phyloP scores from a whole-genome alignment of 2,329 filamentous ascomycete species.

The Colletotrichum gigasporum region DNA sequence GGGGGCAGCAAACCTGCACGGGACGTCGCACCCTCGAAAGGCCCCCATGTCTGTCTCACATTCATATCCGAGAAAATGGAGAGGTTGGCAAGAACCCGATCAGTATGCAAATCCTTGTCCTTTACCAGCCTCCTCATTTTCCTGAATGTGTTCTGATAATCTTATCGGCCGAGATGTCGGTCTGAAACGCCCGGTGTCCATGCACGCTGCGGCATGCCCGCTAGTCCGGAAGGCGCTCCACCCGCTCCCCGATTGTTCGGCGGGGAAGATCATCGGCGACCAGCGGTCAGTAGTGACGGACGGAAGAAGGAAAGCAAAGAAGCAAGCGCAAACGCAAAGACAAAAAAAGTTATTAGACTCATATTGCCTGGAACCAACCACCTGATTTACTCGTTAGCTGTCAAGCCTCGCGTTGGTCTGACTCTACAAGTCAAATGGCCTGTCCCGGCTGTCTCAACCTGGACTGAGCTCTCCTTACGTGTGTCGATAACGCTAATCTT shows the following conservation, averaged over 20 bases:
- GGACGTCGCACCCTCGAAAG: too few species aligned
- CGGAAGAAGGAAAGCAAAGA: not conserved
- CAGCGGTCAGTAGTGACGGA: not conserved
- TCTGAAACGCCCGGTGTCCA: constrained; percentile 24
- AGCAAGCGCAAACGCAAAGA: not conserved
- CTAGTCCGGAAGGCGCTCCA: constrained; percentile 9
- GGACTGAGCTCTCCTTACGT: not conserved
- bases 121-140: constrained; percentile 26
- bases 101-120: not conserved
- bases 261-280: constrained; percentile 3
- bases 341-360: not conserved
- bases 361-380: not conserved
- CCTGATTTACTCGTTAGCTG: not conserved
- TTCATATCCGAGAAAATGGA: not conserved
- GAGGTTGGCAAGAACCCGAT: constrained; percentile 7
- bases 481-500: too few species aligned
- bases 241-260: constrained; percentile 1
- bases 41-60: too few species aligned
- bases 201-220: constrained; percentile 12
- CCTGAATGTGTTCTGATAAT: not conserved
- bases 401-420: not conserved
- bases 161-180: constrained; percentile 22
- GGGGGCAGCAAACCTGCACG: too few species aligned
- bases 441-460: not conserved
- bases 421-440: not conserved